Percentiles rank a stretch among this genome's conserved stretches.
Conservation (phyloP, 2,329 filamentous ascomycete genomes). For the Berkeleyomyces basicola region DNA sequence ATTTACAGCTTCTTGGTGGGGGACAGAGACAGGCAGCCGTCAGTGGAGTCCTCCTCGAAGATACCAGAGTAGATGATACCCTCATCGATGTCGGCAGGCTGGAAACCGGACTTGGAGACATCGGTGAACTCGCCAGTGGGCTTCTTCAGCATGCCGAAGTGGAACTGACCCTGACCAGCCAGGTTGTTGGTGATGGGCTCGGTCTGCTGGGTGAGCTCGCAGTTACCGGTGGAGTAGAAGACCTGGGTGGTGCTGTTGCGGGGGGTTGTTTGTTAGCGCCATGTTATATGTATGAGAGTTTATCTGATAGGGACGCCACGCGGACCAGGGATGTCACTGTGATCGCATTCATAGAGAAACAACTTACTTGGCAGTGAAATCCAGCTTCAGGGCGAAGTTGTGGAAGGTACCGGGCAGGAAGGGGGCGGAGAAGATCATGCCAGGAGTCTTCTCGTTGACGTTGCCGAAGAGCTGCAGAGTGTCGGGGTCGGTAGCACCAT, state of each 20-base stretch:
- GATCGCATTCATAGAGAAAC: not conserved
- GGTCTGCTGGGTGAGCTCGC: conserved; percentile 31
- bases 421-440: conserved; percentile 32
- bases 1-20: conserved; percentile 10
- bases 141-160: conserved; percentile 48
- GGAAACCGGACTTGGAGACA: conserved; percentile 31
- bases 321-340: too few species aligned
- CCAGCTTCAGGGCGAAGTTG: conserved; percentile 43
- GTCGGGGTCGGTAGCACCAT: conserved; percentile 20
- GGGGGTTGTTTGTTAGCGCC: not conserved
- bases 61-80: conserved; percentile 36
- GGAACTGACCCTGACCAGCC: conserved; percentile 26
- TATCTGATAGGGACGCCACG: too few species aligned
- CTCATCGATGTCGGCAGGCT: conserved; percentile 32
- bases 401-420: conserved; percentile 38
- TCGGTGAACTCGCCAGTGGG: conserved; percentile 29
- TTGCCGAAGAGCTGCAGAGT: conserved; percentile 31
- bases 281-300: not conserved
- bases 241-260: conserved; percentile 34
- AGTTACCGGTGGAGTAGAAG: conserved; percentile 35
- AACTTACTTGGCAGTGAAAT: conserved; percentile 38
- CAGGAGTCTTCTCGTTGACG: conserved; percentile 29
- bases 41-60: conserved; percentile 33
- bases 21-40: conserved; percentile 24
- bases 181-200: conserved; percentile 25